A percentile compares a stretch with the other conserved stretches of the same genome.
These are phyloP conservation scores for Kalmanozyma brasiliensis DNA, from an alignment of 1,284 basidiomycete species.

Conservation along the genomic window DNA sequence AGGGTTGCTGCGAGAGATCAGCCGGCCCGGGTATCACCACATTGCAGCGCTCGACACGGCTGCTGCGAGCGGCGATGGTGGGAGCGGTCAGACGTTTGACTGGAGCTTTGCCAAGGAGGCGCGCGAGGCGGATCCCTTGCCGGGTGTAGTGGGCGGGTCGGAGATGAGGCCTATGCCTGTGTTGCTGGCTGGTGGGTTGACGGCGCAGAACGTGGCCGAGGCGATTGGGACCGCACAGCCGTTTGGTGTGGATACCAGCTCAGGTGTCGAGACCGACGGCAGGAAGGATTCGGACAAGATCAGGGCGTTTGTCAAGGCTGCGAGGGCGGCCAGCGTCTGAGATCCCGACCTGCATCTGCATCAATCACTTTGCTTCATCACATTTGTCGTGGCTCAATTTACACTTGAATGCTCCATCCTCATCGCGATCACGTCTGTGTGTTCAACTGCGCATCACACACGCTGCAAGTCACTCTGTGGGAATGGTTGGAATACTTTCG, in stretches of 20 bases:
- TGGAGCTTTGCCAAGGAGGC: slow-evolving; percentile 54
- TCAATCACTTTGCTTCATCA: background rate
- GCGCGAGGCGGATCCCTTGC: slow-evolving; percentile 31
- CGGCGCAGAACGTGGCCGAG: slow-evolving; percentile 52
- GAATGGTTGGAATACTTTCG: background rate
- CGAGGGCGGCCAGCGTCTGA: background rate
- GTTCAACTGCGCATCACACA: too few species aligned
- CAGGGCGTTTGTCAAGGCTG: slow-evolving; percentile 44
- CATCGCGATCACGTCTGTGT: too few species aligned
- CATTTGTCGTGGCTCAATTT: too few species aligned
- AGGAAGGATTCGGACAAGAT: slow-evolving; percentile 59
- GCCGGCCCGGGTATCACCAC: slow-evolving; percentile 62
- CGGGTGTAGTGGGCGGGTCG: slow-evolving; percentile 29
- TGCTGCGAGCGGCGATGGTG: slow-evolving; percentile 46
- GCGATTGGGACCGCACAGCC: slow-evolving; percentile 46
- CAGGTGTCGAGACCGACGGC: slow-evolving; percentile 64
- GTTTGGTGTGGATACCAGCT: slow-evolving; percentile 60
- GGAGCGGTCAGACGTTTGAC: slow-evolving; percentile 57
- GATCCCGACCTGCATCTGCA: too few species aligned
- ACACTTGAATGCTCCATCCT: too few species aligned
- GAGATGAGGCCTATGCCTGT: slow-evolving; percentile 38
- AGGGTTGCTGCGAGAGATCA: slow-evolving; percentile 49
- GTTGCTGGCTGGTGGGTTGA: slow-evolving; percentile 64
- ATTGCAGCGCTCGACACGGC: slow-evolving; percentile 62
- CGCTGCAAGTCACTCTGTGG: too few species aligned